Conservation (phyloP, 2,329 filamentous ascomycete species). For the Exophiala lecanii-corni region DNA sequence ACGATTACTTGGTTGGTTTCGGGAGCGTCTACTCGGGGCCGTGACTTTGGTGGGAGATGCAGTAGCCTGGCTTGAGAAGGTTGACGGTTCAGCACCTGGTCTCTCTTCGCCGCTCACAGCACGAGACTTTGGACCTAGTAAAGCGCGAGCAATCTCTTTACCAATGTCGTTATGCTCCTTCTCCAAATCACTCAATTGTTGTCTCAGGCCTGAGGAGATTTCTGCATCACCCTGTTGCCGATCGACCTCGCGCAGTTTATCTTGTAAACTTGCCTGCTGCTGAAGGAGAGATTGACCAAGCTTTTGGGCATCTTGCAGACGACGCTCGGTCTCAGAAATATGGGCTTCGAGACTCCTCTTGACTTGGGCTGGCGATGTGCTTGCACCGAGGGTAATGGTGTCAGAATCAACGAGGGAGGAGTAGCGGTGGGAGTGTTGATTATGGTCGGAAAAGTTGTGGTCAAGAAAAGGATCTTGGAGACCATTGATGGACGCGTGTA, state of each 20-base stretch:
- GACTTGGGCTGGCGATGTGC: constrained; percentile 75
- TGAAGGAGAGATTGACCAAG: constrained; percentile 81
- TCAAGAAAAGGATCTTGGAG: constrained; percentile 38
- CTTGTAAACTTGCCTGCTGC: constrained; percentile 77
- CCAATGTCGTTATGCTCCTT: constrained; percentile 94
- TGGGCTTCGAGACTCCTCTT: constrained; percentile 87
- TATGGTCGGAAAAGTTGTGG: constrained; percentile 29
- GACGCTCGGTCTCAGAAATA: constrained; percentile 83
- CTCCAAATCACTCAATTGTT: constrained; percentile 80
- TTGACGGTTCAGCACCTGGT: constrained; percentile 65
- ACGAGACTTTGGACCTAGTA: constrained; percentile 75
- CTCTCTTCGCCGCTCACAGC: constrained; percentile 63
- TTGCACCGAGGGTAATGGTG: constrained; percentile 70
- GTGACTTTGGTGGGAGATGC: constrained; percentile 84
- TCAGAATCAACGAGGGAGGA: constrained; percentile 73
- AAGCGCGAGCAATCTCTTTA: constrained; percentile 80
- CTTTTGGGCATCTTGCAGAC: constrained; percentile 85
- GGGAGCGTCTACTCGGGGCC: constrained; percentile 79
- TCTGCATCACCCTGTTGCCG: constrained; percentile 70
- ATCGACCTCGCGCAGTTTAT: constrained; percentile 80
- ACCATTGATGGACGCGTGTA: constrained; percentile 17
- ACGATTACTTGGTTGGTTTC: constrained; percentile 82
- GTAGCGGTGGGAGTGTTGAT: constrained; percentile 59
- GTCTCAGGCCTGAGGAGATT: constrained; percentile 74
- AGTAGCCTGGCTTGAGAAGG: constrained; percentile 78